Conservation (phyloP, 345 rosid genomes). For the Salix viminalis region DNA sequence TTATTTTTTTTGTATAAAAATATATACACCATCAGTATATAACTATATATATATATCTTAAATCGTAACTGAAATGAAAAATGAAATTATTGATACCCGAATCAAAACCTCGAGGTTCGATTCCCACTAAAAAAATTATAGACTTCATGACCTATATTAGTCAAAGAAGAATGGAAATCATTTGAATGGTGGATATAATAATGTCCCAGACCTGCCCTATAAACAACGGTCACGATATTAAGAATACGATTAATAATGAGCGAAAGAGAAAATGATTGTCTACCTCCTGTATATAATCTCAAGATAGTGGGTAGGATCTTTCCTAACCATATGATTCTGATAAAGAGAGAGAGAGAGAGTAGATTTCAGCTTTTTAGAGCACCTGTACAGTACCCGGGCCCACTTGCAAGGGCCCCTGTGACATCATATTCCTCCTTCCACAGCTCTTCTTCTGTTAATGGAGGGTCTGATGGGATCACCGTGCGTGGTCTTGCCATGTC, state of each 20-base stretch:
- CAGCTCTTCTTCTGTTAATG: neutral
- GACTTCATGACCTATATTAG: neutral
- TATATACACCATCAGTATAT: too few relatives aligned
- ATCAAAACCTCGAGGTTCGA: neutral
- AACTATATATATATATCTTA: too few relatives aligned
- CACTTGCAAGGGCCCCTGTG: slow-evolving; percentile 23
- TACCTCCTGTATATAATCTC: neutral
- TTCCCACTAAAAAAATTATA: neutral
- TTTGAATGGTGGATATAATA: neutral
- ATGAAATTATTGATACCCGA: too few relatives aligned
- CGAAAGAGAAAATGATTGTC: slow-evolving; percentile 4
- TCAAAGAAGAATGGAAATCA: neutral
- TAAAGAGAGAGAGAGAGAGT: slow-evolving; percentile 2
- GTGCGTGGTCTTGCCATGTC: neutral
- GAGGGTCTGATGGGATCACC: neutral
- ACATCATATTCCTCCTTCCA: slow-evolving; percentile 20
- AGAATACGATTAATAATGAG: neutral
- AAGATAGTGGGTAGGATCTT: slow-evolving; percentile 3
- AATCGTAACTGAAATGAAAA: too few relatives aligned
- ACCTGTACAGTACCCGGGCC: slow-evolving; percentile 29
- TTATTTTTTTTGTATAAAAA: too few relatives aligned
- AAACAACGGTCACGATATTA: neutral
- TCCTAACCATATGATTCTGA: slow-evolving; percentile 4
- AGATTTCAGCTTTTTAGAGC: slow-evolving; percentile 42
- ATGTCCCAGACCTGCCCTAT: neutral